Conservation (phyloP, 345 rosid genomes). For the Hibiscus syriacus region DNA sequence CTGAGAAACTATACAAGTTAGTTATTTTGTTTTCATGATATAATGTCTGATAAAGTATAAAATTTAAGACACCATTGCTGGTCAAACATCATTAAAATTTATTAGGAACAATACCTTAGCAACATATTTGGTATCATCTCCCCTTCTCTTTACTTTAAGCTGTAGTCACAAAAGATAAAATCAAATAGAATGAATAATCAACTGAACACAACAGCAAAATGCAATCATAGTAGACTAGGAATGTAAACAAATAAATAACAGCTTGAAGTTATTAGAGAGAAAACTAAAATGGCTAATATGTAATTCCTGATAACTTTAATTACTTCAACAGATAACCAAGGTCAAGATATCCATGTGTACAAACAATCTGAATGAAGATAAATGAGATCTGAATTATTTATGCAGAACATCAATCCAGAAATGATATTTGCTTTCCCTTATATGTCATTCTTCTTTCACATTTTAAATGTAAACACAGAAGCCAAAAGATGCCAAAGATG, state of each 20-base stretch:
- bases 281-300: not conserved
- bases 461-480: not conserved
- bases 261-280: too few species aligned
- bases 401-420: not conserved
- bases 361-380: not conserved
- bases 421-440: not conserved
- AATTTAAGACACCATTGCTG: conserved; percentile 12
- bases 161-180: conserved; percentile 18
- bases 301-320: not conserved
- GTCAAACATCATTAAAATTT: not conserved
- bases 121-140: conserved; percentile 88
- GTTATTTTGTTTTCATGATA: not conserved
- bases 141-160: conserved; percentile 96
- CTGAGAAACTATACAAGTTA: not conserved
- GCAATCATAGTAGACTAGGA: not conserved
- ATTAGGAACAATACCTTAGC: conserved; percentile 58
- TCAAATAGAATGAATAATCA: not conserved
- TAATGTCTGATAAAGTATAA: not conserved
- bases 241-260: not conserved
- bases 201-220: not conserved
- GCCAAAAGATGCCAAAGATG: not conserved
- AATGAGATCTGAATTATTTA: not conserved
- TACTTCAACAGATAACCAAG: not conserved
- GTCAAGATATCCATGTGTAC: not conserved
- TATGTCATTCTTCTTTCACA: not conserved